Evolutionary conservation across 805 yeast genomes (phyloP).

Genomic region (Wickerhamomyces canadensis): DNA sequence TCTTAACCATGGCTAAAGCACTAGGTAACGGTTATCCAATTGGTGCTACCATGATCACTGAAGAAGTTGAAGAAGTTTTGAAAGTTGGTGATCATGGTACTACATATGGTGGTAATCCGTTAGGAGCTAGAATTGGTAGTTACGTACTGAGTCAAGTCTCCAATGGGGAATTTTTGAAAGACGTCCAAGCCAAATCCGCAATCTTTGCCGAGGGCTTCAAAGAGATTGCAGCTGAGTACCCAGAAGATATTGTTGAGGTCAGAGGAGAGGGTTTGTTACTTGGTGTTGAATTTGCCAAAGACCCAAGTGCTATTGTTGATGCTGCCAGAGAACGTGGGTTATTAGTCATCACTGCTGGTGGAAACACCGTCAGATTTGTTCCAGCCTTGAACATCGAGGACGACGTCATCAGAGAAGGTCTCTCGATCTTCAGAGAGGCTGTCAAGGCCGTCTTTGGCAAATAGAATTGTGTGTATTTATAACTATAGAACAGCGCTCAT

Average conservation of each 20-base stretch:
- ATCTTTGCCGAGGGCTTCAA: conserved; percentile 46
- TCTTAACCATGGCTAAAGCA: conserved; percentile 91
- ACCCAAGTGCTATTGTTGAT: conserved; percentile 57
- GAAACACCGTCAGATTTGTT: conserved; percentile 82
- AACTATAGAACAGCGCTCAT: not conserved
- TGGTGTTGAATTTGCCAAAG: conserved; percentile 70
- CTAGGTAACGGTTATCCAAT: conserved; percentile 96
- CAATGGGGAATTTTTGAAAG: conserved; percentile 48
- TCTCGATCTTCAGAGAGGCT: conserved; percentile 59
- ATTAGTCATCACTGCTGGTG: conserved; percentile 86
- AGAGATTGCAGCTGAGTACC: conserved; percentile 47
- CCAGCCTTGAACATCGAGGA: conserved; percentile 86
- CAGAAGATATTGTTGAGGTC: conserved; percentile 56
- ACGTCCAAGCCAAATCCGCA: conserved; percentile 58
- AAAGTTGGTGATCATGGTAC: conserved; percentile 97
- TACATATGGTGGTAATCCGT: conserved; percentile 95
- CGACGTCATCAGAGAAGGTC: conserved; percentile 63
- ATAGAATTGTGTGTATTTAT: not conserved
- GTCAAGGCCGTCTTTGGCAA: conserved; percentile 28
- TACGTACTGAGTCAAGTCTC: conserved; percentile 71
- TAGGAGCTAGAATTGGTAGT: conserved; percentile 76
- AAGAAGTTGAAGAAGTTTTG: conserved; percentile 64
- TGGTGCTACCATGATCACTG: conserved; percentile 87
- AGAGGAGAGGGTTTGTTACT: conserved; percentile 88
- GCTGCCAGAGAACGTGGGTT: conserved; percentile 77